These are phyloP conservation scores for Nemania sp. DNA, from an alignment of 2,329 filamentous ascomycete species.

Conservation along the genomic window DNA sequence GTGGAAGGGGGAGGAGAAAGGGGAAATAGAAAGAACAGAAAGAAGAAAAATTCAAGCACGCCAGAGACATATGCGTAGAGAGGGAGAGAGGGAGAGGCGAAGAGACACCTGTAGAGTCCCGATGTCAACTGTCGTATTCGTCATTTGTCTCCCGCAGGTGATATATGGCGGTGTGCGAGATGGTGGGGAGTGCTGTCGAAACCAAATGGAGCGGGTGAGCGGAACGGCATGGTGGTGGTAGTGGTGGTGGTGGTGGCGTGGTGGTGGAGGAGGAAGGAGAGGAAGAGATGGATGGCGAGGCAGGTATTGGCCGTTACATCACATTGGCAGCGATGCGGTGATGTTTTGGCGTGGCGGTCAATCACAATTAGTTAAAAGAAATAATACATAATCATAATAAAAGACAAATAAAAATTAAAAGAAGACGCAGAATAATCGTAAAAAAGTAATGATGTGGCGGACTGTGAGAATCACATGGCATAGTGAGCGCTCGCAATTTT, in stretches of 20 bases:
- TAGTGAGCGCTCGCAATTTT: not conserved
- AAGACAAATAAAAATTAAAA: slow-evolving; percentile 6
- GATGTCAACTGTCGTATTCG: slow-evolving; percentile 35
- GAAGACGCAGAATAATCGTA: no score
- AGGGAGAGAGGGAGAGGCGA: slow-evolving; percentile 7
- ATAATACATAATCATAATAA: not conserved
- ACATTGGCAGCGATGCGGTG: slow-evolving; percentile 33
- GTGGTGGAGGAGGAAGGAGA: slow-evolving; percentile 16
- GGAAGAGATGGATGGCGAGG: slow-evolving; percentile 17
- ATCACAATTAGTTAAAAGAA: slow-evolving; percentile 6
- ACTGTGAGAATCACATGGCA: not conserved
- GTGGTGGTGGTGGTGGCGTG: slow-evolving; percentile 3
- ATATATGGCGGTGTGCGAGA: slow-evolving; percentile 40
- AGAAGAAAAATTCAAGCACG: not conserved
- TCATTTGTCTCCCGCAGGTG: slow-evolving; percentile 13
- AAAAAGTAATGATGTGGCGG: slow-evolving; percentile 8
- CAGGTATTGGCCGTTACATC: slow-evolving; percentile 32
- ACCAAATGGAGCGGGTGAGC: slow-evolving; percentile 26
- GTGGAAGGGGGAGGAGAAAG: not conserved
- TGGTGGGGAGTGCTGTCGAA: slow-evolving; percentile 38
- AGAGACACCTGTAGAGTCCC: not conserved
- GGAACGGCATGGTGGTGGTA: slow-evolving; percentile 32
- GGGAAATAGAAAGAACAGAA: not conserved
- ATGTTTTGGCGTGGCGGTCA: slow-evolving; percentile 38
- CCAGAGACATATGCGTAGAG: no score